A percentile compares a stretch with the other conserved stretches of the same genome.
phyloP scores from a whole-genome alignment of 2,329 filamentous ascomycete genomes.

The Xylariaceae sp. region DNA sequence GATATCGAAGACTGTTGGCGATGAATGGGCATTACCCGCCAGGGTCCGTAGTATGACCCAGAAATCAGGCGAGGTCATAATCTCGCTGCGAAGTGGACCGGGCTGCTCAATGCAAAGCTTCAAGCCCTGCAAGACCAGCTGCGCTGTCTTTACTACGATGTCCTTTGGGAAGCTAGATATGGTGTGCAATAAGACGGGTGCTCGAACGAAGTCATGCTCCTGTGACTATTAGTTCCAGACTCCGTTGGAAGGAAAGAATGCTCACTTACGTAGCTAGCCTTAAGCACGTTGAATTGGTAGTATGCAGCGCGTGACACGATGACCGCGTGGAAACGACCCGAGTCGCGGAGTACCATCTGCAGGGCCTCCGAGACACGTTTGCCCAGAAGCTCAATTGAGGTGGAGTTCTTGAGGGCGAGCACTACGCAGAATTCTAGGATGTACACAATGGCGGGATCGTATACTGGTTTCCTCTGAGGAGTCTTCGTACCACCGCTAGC shows the following conservation, averaged over 20 bases:
- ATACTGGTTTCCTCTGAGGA: slow-evolving; percentile 55
- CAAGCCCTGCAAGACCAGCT: slow-evolving; percentile 73
- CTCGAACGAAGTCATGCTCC: slow-evolving; percentile 87
- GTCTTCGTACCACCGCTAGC: slow-evolving; percentile 59
- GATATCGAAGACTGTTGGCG: slow-evolving; percentile 80
- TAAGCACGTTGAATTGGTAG: slow-evolving; percentile 78
- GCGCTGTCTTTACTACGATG: slow-evolving; percentile 69
- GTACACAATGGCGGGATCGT: slow-evolving; percentile 84
- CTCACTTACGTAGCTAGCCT: slow-evolving; percentile 73
- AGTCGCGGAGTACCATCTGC: slow-evolving; percentile 77
- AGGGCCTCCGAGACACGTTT: slow-evolving; percentile 76
- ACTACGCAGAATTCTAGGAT: slow-evolving; percentile 88
- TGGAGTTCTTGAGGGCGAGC: slow-evolving; percentile 69
- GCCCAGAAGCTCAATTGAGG: slow-evolving; percentile 69
- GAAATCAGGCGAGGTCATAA: slow-evolving; percentile 95
- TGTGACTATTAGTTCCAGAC: slow-evolving; percentile 35
- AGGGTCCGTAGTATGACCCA: slow-evolving; percentile 85
- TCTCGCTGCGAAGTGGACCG: slow-evolving; percentile 77
- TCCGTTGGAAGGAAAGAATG: not conserved
- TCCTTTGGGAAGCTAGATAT: slow-evolving; percentile 84
- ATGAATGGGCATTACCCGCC: slow-evolving; percentile 64
- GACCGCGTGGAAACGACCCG: slow-evolving; percentile 74
- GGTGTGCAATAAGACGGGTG: slow-evolving; percentile 84
- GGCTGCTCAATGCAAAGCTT: slow-evolving; percentile 75
- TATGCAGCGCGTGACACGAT: slow-evolving; percentile 79